A percentile compares a stretch with the other conserved stretches of the same genome.
phyloP scores from a whole-genome alignment of 106 monocot genomes.

The Allium fistulosum region DNA sequence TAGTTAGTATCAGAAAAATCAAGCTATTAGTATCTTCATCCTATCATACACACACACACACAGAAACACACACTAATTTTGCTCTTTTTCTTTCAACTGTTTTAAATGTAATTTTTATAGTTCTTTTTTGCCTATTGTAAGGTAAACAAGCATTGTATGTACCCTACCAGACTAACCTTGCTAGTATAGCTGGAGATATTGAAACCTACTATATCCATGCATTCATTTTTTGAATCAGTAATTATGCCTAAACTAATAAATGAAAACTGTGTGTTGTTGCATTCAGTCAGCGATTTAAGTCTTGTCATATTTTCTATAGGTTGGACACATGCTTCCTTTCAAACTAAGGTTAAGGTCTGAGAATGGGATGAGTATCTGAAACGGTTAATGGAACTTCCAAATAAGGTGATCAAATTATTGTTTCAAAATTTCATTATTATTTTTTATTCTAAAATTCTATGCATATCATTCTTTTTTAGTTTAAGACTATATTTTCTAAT shows the following conservation, averaged over 20 bases:
- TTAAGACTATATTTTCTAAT: neutral
- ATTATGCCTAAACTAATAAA: neutral
- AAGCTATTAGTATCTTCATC: no score
- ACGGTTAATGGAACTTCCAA: conserved; percentile 97
- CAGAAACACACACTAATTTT: no score
- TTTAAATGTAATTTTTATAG: no score
- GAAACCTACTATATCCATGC: conserved; percentile 97
- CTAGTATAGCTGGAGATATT: conserved; percentile 65
- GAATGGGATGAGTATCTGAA: conserved; percentile 93
- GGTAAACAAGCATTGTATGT: no score
- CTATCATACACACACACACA: no score
- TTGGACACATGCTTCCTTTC: conserved; percentile 84
- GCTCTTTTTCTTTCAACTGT: no score
- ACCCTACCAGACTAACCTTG: conserved; percentile 23
- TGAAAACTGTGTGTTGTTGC: neutral
- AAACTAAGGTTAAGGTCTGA: conserved; percentile 69
- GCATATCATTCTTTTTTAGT: no score
- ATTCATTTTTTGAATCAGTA: conserved; percentile 78
- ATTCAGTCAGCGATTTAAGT: neutral
- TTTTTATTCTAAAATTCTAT: neutral
- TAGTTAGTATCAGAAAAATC: no score
- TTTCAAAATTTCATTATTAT: neutral
- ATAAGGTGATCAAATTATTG: conserved; percentile 42
- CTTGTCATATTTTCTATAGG: conserved; percentile 27
- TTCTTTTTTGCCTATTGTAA: no score